A percentile compares a stretch with the other conserved stretches of the same genome.
These are phyloP conservation scores for Phanerodontia chrysosporium DNA, from an alignment of 768 basidiomycete species.

Conservation along the genomic window DNA sequence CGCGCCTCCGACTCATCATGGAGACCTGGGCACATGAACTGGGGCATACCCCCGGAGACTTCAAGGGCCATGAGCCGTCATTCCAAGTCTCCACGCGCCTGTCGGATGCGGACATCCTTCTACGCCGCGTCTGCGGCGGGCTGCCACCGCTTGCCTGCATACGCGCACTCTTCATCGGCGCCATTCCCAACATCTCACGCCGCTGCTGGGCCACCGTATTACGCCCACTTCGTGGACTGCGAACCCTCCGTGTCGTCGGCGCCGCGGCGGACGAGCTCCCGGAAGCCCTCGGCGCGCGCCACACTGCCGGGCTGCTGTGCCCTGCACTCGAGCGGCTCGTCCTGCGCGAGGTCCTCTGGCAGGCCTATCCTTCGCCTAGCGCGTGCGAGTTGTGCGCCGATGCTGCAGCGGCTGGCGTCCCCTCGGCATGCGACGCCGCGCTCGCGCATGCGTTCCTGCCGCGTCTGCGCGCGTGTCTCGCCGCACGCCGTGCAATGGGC, in stretches of 20 bases:
- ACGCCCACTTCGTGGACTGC: background rate
- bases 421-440: too few relatives aligned
- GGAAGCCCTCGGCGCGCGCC: background rate
- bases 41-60: background rate
- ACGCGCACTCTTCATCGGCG: background rate
- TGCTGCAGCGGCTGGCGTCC: too few relatives aligned
- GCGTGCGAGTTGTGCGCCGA: too few relatives aligned
- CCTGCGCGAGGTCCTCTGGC: background rate
- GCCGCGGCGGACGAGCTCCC: background rate
- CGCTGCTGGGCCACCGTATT: background rate
- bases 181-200: background rate
- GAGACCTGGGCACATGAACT: background rate
- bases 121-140: background rate
- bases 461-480: too few relatives aligned
- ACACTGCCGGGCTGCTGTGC: background rate
- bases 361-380: background rate
- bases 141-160: background rate
- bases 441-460: too few relatives aligned
- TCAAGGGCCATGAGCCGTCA: background rate
- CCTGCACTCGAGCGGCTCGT: background rate
- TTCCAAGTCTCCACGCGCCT: background rate
- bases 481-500: too few relatives aligned
- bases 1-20: background rate
- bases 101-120: background rate
- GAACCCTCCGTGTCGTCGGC: background rate